Evolutionary conservation across 2,329 filamentous ascomycete genomes (phyloP).

Genomic region (Alternaria hordeiaustralica): DNA sequence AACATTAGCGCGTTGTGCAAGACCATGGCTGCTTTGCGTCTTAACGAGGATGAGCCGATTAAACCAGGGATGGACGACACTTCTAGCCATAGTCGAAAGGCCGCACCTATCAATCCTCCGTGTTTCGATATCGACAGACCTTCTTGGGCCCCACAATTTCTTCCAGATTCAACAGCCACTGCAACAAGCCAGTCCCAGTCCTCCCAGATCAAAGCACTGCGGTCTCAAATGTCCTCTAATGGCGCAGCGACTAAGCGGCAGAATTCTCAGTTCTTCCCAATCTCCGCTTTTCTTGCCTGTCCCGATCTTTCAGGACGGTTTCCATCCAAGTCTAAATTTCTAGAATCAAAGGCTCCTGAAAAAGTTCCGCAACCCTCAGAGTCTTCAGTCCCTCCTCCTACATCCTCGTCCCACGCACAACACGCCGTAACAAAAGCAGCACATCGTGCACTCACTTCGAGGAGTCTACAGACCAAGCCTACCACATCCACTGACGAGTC

Average conservation of each 20-base stretch:
- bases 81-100: neutral
- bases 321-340: neutral
- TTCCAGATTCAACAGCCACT: conserved; percentile 8
- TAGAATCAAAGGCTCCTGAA: neutral
- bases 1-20: conserved; percentile 13
- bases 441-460: neutral
- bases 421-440: neutral
- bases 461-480: neutral
- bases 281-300: neutral
- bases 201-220: neutral
- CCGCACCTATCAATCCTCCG: neutral
- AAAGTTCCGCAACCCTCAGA: neutral
- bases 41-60: conserved; percentile 7
- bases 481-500: neutral
- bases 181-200: neutral
- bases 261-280: neutral
- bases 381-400: neutral
- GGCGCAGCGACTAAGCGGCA: neutral
- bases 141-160: conserved; percentile 34
- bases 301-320: neutral
- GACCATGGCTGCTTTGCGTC: conserved; percentile 11
- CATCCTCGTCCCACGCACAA: neutral
- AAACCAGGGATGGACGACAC: neutral
- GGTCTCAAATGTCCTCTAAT: neutral
- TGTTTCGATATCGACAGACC: conserved; percentile 19